These are phyloP conservation scores for Ilex paraguariensis DNA, from an alignment of 305 asterid species.

Conservation along the genomic window DNA sequence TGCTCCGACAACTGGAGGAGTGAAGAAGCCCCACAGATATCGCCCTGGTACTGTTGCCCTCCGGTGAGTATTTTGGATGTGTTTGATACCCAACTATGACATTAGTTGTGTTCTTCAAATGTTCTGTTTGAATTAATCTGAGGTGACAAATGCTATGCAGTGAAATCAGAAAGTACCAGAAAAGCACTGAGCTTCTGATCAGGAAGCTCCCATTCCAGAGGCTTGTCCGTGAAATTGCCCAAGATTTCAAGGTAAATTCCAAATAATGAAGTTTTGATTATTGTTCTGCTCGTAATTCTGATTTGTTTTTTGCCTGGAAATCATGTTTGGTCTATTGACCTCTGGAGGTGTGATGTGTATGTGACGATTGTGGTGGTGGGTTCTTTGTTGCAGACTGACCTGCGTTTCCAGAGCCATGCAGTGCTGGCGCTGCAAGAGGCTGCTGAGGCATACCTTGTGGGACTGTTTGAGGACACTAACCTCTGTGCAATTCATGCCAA, in stretches of 20 bases:
- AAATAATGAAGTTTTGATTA: no score
- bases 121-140: not conserved
- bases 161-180: conserved; percentile 80
- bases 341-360: no score
- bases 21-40: conserved; percentile 92
- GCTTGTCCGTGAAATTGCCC: conserved; percentile 83
- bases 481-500: conserved; percentile 92
- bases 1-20: conserved; percentile 99
- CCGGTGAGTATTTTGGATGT: conserved; percentile 41
- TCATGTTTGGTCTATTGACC: not conserved
- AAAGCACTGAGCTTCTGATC: conserved; percentile 76
- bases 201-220: conserved; percentile 86
- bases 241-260: conserved; percentile 59
- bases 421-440: conserved; percentile 91
- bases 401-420: conserved; percentile 90
- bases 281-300: not conserved
- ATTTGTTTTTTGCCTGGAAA: not conserved
- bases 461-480: conserved; percentile 80
- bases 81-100: no score
- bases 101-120: no score
- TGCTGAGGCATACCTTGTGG: conserved; percentile 86
- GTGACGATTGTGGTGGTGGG: no score
- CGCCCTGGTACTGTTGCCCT: conserved; percentile 96
- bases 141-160: conserved; percentile 14
- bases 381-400: conserved; percentile 62